A percentile compares a stretch with the other conserved stretches of the same genome.
Evolutionary conservation across 2,329 filamentous ascomycete genomes (phyloP).

Genomic region (Exutisphaerella laricina): DNA sequence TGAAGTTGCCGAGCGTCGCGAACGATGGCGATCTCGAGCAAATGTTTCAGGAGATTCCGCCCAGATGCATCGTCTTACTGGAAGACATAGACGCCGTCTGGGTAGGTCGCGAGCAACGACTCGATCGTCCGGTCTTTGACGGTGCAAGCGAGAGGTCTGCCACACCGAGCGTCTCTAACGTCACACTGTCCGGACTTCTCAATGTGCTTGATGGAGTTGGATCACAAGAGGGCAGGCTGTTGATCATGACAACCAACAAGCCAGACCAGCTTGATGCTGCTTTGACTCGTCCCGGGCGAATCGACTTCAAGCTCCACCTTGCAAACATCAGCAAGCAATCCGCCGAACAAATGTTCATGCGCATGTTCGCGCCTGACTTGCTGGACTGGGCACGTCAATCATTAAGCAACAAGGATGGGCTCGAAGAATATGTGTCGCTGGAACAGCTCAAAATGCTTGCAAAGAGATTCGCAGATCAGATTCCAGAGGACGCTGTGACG

Average conservation of each 20-base stretch:
- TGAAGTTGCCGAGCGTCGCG: constrained; percentile 40
- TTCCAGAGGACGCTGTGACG: constrained; percentile 23
- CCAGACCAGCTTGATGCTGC: constrained; percentile 66
- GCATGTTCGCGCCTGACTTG: constrained; percentile 25
- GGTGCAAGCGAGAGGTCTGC: constrained; percentile 11
- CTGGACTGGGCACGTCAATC: constrained; percentile 10
- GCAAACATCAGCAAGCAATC: constrained; percentile 21
- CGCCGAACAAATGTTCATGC: constrained; percentile 22
- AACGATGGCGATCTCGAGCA: constrained; percentile 55
- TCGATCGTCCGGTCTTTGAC: constrained; percentile 25
- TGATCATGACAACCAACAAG: constrained; percentile 76
- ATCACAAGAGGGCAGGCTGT: constrained; percentile 66
- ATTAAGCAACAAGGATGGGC: constrained; percentile 1
- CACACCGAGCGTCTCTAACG: constrained; percentile 46
- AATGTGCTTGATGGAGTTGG: constrained; percentile 77
- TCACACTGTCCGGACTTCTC: constrained; percentile 61
- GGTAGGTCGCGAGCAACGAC: constrained; percentile 13
- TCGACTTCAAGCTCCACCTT: constrained; percentile 45
- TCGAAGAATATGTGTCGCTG: constrained; percentile 20
- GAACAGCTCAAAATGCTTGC: constrained; percentile 21
- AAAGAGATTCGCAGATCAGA: constrained; percentile 16
- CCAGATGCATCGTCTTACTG: constrained; percentile 39
- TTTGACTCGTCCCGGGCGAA: constrained; percentile 63
- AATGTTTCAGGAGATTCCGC: constrained; percentile 37
- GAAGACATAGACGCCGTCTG: constrained; percentile 41